Base-by-base conservation (phyloP, 202 grass and related monocot genomes). In the Zizania palustris region DNA sequence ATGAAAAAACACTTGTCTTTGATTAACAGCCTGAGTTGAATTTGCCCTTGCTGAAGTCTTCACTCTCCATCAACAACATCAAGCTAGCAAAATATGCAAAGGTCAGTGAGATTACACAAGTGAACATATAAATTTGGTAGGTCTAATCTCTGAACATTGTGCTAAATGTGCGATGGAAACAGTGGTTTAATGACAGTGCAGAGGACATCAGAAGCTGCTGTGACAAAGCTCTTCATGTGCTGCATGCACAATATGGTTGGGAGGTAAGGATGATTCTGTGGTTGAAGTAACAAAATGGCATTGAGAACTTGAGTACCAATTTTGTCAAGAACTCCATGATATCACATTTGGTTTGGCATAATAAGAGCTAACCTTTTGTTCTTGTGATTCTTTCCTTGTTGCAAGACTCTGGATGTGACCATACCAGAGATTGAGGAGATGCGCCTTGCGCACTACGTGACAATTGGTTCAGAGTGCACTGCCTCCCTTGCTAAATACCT, bases 351-450 rank as follows among this genome's bases (percentile, higher is more conserved):
- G 59, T 74, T 48, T 42, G 45, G 39, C 35, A 53, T 7, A 14
- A 35, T 5, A 15, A 12, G 41, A 78, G 20, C 46, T 82, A 45
- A 42, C 53, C 19, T 6, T 15, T 61, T 22, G 42, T 67, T 58
- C 3, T 35, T 74, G 3, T 61, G 40, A 36, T 60, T 15, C 51
- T 75, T 50, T 67, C 20, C 59, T 70, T 1, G 3, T 33, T 65
- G 18, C 65, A 65, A 97, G 92, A 93, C 88, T 42, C 18, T 99
- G 85, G 82, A 87, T 58, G 87, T 99, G 55, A 96, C 92, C 0
- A 38, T 99, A 16, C 96, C 96, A 0, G 96, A 99, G 85, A 93
- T 99, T 28, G 92, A 99, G 73, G 92, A 99, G 75, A 99, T 99
- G 96, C 82, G 96, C 9, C 80, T 99, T 9, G 96, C 92, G 40